Conservation (phyloP, 192 early-diverging fungal species). For the Chytriomyces confervae region DNA sequence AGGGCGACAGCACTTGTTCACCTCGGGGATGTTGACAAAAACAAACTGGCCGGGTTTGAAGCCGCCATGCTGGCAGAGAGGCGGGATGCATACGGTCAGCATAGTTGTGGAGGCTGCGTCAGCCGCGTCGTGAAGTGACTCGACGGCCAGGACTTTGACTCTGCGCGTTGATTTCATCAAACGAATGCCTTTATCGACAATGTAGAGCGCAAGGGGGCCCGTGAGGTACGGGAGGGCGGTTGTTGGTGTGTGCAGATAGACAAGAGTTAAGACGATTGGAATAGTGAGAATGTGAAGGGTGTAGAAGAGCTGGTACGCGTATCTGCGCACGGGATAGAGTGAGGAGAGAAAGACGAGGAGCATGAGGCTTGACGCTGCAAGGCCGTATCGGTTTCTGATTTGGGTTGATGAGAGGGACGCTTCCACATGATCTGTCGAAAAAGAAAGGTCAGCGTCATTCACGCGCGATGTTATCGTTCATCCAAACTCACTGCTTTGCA, state of each 20-base stretch:
- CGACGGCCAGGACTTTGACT: slow-evolving; percentile 1
- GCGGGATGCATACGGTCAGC: slow-evolving; percentile 18
- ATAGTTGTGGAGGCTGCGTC: slow-evolving; percentile 5
- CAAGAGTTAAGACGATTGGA: slow-evolving; percentile 51
- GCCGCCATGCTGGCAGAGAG: slow-evolving; percentile 15
- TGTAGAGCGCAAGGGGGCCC: slow-evolving; percentile 11
- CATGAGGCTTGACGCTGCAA: slow-evolving; percentile 51
- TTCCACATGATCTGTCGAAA: background rate
- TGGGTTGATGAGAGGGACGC: background rate
- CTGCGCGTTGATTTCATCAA: slow-evolving; percentile 8
- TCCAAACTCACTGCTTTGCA: slow-evolving; percentile 1
- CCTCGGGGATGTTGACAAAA: slow-evolving; percentile 27
- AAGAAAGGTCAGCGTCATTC: background rate
- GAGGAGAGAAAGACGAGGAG: slow-evolving; percentile 58
- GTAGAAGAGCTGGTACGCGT: slow-evolving; percentile 54
- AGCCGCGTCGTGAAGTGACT: background rate
- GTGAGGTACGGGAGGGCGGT: background rate
- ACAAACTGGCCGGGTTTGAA: slow-evolving; percentile 23
- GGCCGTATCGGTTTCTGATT: slow-evolving; percentile 44
- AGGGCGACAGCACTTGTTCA: background rate
- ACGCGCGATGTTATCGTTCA: background rate
- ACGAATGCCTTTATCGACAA: slow-evolving; percentile 13
- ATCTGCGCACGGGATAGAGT: slow-evolving; percentile 53
- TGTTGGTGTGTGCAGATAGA: slow-evolving; percentile 56
- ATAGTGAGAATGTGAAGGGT: slow-evolving; percentile 51